Conservation (phyloP, 441 rosid genomes). For the Adansonia grandidieri region DNA sequence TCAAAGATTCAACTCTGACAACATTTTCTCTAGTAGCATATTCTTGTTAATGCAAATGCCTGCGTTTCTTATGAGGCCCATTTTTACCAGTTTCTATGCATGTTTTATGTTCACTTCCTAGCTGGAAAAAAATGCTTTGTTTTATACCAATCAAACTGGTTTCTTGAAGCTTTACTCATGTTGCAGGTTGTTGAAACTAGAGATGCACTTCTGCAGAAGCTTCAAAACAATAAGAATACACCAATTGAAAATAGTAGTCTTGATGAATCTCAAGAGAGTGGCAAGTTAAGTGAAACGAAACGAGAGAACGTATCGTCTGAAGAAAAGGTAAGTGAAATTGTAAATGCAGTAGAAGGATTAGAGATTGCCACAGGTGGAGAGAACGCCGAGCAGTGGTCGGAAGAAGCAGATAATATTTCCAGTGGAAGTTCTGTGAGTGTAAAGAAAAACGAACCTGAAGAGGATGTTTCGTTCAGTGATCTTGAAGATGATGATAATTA, state of each 20-base stretch:
- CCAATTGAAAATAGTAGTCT: constrained; percentile 27
- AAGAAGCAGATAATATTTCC: constrained; percentile 39
- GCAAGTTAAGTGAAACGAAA: constrained; percentile 23
- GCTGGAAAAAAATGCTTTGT: not conserved
- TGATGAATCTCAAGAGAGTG: constrained; percentile 31
- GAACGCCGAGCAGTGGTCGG: constrained; percentile 41
- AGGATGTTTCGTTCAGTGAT: constrained; percentile 67
- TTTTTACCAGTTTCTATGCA: not conserved
- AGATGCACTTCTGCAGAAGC: constrained; percentile 52
- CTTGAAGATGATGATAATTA: constrained; percentile 53
- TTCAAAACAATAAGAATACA: constrained; percentile 39
- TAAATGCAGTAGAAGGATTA: constrained; percentile 35
- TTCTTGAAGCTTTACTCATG: not conserved
- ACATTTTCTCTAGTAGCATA: not conserved
- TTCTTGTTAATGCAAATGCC: not conserved
- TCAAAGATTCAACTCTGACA: not conserved
- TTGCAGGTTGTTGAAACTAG: constrained; percentile 62
- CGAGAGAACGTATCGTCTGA: constrained; percentile 29
- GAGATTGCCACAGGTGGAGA: constrained; percentile 41
- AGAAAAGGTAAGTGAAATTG: constrained; percentile 36
- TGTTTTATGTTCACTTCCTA: not conserved
- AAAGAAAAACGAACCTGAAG: constrained; percentile 42
- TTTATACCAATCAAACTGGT: not conserved
- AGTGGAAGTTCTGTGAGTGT: constrained; percentile 29
- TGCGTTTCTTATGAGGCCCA: not conserved